Conservation (phyloP, 2,329 filamentous ascomycete genomes). For the Bipolaris cookei region DNA sequence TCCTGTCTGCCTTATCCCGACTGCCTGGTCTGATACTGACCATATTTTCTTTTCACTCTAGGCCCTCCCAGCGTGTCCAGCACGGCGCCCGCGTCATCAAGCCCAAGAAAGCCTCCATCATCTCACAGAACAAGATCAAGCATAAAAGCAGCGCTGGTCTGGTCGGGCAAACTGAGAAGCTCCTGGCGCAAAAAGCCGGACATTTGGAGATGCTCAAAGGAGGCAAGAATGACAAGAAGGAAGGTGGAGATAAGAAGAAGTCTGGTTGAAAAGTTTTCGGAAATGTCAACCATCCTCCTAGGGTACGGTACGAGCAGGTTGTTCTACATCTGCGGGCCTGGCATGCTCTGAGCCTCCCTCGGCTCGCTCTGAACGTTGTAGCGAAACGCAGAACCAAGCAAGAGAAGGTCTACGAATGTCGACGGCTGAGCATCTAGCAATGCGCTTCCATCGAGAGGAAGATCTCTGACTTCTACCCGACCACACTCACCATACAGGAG, state of each 20-base stretch:
- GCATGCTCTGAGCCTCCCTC: neutral
- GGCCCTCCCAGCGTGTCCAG: constrained; percentile 46
- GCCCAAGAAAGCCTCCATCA: constrained; percentile 67
- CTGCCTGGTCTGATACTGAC: constrained; percentile 10
- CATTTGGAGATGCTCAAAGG: constrained; percentile 72
- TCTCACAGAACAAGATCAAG: constrained; percentile 67
- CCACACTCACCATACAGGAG: neutral
- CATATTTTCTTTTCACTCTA: neutral
- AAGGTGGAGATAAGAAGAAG: constrained; percentile 35
- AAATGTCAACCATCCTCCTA: neutral
- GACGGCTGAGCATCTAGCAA: neutral
- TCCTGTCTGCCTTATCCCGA: neutral
- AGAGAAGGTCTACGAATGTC: neutral
- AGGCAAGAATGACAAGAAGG: constrained; percentile 63
- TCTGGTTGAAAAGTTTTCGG: constrained; percentile 16
- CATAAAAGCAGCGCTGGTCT: constrained; percentile 70
- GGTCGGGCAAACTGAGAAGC: constrained; percentile 69
- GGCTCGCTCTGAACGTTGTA: neutral
- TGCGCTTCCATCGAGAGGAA: neutral
- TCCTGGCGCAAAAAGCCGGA: constrained; percentile 69
- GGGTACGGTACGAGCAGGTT: neutral
- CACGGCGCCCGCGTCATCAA: constrained; percentile 68
- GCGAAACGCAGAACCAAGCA: neutral
- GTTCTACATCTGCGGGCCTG: neutral
- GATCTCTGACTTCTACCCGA: neutral